These are phyloP conservation scores for Chalara sp. DNA, from an alignment of 2,329 filamentous ascomycete species.

Conservation along the genomic window DNA sequence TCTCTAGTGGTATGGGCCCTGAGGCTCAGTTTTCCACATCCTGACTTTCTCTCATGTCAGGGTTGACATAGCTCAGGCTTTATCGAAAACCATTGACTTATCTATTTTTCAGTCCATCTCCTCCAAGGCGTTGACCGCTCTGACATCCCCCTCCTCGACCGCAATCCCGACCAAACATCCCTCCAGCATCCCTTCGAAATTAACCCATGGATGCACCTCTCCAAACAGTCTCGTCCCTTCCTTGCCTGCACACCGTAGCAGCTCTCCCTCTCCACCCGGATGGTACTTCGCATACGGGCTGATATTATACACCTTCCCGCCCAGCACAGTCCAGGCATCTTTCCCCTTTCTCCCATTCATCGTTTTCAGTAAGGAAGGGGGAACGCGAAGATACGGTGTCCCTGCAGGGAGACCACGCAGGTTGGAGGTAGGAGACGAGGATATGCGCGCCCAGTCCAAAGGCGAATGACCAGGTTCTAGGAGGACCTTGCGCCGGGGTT, in stretches of 20 bases:
- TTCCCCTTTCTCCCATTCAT: conserved; percentile 78
- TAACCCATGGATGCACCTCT: conserved; percentile 66
- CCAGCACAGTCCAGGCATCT: conserved; percentile 85
- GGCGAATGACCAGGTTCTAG: conserved; percentile 90
- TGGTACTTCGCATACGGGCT: conserved; percentile 86
- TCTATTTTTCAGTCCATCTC: conserved; percentile 47
- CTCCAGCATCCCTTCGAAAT: conserved; percentile 63
- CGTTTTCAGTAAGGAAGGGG: conserved; percentile 69
- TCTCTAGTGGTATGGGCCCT: no score
- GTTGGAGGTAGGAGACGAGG: conserved; percentile 53
- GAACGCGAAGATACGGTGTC: conserved; percentile 62
- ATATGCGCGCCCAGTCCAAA: conserved; percentile 87
- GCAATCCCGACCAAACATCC: conserved; percentile 57
- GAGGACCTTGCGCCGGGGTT: conserved; percentile 63
- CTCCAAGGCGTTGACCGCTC: conserved; percentile 41
- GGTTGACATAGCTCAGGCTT: no score
- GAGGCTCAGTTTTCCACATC: no score
- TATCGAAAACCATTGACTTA: no score
- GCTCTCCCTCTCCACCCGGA: conserved; percentile 74
- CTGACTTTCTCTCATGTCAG: no score
- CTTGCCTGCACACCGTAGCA: conserved; percentile 54
- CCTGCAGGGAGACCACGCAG: conserved; percentile 54
- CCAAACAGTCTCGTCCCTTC: conserved; percentile 59
- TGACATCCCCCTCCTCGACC: conserved; percentile 45
- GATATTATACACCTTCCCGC: conserved; percentile 91